Conservation (phyloP, 306 rosid species). For the Trifolium subterraneum region DNA sequence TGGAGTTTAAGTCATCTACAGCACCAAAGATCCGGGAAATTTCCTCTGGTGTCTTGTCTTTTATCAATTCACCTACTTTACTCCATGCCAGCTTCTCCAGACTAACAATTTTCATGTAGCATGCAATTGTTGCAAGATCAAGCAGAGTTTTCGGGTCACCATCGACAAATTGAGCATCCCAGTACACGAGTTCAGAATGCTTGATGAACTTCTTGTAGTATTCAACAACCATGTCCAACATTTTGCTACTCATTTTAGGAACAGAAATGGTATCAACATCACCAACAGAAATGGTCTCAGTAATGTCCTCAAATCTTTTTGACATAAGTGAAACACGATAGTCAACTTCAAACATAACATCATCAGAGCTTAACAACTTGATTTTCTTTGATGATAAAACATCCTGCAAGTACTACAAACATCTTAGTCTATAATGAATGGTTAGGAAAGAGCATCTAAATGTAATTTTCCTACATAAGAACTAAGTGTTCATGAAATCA, state of each 20-base stretch:
- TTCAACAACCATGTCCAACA: slow-evolving; percentile 61
- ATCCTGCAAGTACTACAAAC: slow-evolving; percentile 29
- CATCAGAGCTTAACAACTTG: slow-evolving; percentile 58
- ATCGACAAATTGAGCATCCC: slow-evolving; percentile 58
- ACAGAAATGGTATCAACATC: slow-evolving; percentile 51
- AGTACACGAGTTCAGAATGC: slow-evolving; percentile 36
- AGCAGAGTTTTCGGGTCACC: slow-evolving; percentile 59
- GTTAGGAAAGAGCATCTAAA: no score
- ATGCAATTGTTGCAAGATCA: slow-evolving; percentile 61
- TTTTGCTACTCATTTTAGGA: slow-evolving; percentile 53
- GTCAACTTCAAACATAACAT: slow-evolving; percentile 59
- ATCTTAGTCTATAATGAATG: no score
- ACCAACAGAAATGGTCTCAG: slow-evolving; percentile 53
- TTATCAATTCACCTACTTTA: slow-evolving; percentile 57
- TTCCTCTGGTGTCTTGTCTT: slow-evolving; percentile 64
- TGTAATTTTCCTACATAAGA: not conserved
- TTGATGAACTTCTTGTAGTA: slow-evolving; percentile 59
- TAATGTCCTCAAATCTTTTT: slow-evolving; percentile 54
- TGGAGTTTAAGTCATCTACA: not conserved
- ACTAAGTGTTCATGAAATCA: not conserved
- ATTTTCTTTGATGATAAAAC: slow-evolving; percentile 52
- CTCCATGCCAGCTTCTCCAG: slow-evolving; percentile 52
- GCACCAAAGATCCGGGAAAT: slow-evolving; percentile 7
- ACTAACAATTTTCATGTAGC: slow-evolving; percentile 61
- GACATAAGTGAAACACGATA: slow-evolving; percentile 59